Percentiles rank a stretch among this genome's conserved stretches.
Conservation (phyloP, 2,329 filamentous ascomycete species). For the Fusarium cyanostomum region DNA sequence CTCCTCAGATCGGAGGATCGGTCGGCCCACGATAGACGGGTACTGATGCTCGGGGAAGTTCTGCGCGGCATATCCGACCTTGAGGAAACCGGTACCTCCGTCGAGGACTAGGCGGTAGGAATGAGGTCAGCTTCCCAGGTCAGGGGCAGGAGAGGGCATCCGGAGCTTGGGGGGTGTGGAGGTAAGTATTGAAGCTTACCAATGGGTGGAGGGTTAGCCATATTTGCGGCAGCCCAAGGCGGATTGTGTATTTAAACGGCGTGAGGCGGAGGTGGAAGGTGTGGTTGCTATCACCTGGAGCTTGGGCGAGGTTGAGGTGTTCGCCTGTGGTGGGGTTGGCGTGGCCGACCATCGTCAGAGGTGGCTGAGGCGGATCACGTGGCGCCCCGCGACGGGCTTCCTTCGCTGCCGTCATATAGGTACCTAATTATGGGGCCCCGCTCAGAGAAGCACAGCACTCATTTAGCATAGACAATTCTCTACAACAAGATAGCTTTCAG, state of each 20-base stretch:
- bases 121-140: constrained; percentile 37
- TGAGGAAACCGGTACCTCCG: constrained; percentile 99
- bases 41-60: constrained; percentile 99
- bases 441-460: background rate
- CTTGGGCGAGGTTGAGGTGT: constrained; percentile 44
- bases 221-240: constrained; percentile 47
- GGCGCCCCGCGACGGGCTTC: constrained; percentile 38
- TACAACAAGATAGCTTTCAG: background rate
- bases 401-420: constrained; percentile 10
- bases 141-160: constrained; percentile 24
- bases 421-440: constrained; percentile 5
- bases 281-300: constrained; percentile 39
- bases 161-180: constrained; percentile 20
- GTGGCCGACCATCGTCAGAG: constrained; percentile 50
- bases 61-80: constrained; percentile 98
- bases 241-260: constrained; percentile 15
- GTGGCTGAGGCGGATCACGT: constrained; percentile 51
- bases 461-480: background rate
- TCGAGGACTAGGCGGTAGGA: constrained; percentile 79
- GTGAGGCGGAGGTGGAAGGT: constrained; percentile 30
- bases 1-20: constrained; percentile 97
- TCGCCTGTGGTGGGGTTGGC: constrained; percentile 50
- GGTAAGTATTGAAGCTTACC: constrained; percentile 52
- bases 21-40: constrained; percentile 96
- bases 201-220: constrained; percentile 65